Evolutionary conservation across 2,329 filamentous ascomycete genomes (phyloP).

Genomic region (Neofusicoccum ribis): DNA sequence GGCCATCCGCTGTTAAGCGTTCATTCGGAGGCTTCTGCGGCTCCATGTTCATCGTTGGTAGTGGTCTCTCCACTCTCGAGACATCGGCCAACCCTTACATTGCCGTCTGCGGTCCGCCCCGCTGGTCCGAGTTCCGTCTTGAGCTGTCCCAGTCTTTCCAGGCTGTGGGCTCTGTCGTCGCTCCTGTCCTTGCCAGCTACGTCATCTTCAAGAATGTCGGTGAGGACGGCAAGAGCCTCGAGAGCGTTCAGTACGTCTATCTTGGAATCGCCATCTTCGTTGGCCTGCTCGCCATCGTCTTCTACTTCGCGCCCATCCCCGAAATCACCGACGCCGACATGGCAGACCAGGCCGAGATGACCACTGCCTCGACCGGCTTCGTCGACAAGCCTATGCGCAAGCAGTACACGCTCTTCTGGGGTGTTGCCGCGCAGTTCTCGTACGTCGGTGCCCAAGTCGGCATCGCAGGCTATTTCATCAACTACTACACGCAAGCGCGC

Average conservation of each 20-base stretch:
- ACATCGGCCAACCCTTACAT: constrained; percentile 78
- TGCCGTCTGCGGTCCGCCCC: constrained; percentile 71
- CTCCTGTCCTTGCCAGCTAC: constrained; percentile 70
- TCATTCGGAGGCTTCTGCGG: constrained; percentile 75
- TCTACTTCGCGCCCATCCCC: constrained; percentile 67
- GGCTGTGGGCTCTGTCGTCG: constrained; percentile 72
- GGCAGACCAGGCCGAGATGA: constrained; percentile 47
- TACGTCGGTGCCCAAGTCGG: constrained; percentile 56
- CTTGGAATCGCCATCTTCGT: constrained; percentile 77
- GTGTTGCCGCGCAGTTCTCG: constrained; percentile 50
- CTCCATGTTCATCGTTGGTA: constrained; percentile 70
- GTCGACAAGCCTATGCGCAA: constrained; percentile 65
- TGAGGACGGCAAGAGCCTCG: constrained; percentile 56
- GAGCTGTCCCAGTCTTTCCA: constrained; percentile 78
- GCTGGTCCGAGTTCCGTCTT: constrained; percentile 73
- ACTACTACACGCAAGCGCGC: constrained; percentile 38
- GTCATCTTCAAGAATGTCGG: constrained; percentile 70
- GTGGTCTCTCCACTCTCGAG: constrained; percentile 72
- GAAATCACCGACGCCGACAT: constrained; percentile 73
- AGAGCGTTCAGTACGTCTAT: constrained; percentile 76
- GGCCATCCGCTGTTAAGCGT: constrained; percentile 73
- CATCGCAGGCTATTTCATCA: constrained; percentile 53
- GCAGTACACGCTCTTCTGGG: constrained; percentile 50
- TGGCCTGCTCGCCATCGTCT: constrained; percentile 63
- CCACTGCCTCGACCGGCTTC: constrained; percentile 47